Evolutionary conservation across 164 flowering plant genomes (phyloP), one percentile per base, ranked within the genome.

Genomic region (Kalanchoe fedtschenkoi): DNA sequence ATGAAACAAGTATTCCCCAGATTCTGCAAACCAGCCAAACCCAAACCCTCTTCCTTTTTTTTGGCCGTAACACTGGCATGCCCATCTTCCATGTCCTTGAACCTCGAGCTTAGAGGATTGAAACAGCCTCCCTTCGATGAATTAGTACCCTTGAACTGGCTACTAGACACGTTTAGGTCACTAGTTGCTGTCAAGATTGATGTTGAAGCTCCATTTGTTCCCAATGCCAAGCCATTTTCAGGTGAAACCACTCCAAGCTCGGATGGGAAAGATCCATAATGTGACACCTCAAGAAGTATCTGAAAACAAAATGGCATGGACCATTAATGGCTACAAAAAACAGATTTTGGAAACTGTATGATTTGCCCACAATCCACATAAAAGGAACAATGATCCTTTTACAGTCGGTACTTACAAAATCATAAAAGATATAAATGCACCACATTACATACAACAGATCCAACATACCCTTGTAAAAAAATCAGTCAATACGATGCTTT

Each of bases 1-100:
- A 93, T 93, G 71, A 93, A 95, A 71, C 99, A 95, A 70, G 99
- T 95, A 68, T 95, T 95, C 60, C 99, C 99, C 62, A 91, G 74
- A 76, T 95, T 95, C 78, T 84, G 93, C 71, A 95, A 69, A 63
- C 99, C 99, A 19, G 91, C 92, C 80, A 95, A 84, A 55, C 97
- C 99, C 61, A 84, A 83, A 57, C 68, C 73, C 28, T 82, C 93
- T 58, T 70, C 81, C 72, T 74, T 84, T 19, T 67, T 66, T 56
- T 35, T 56, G 57, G 73, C 63, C 46, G 62, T 70, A 47, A 70
- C 60, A 22, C 24, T 44, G 30, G 70, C 82, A 71, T 65, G 68
- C 51, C 72, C 78, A 74, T 75, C 82, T 60, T 81, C 90, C 26
- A 62, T 60, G 66, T 76, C 81, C 39, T 76, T 63, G 33, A 66